Evolutionary conservation across 1,284 basidiomycete species (phyloP).

Genomic region (Rhodotorula sp.): DNA sequence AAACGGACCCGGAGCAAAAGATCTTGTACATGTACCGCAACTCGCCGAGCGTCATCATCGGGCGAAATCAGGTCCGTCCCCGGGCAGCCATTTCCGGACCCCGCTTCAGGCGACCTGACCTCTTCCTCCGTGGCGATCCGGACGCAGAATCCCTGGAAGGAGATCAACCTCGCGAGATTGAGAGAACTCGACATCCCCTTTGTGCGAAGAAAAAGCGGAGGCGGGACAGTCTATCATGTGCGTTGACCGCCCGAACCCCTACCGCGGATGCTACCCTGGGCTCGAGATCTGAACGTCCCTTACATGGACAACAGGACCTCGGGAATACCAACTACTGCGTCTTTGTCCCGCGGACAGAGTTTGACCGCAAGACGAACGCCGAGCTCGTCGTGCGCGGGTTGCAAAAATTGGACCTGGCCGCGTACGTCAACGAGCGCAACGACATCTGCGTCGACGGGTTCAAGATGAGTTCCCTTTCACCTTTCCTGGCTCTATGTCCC

Average conservation of each 20-base stretch:
- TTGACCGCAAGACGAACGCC: constrained; percentile 77
- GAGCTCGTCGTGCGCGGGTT: constrained; percentile 76
- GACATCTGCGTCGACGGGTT: constrained; percentile 78
- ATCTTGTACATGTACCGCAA: constrained; percentile 87
- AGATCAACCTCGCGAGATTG: constrained; percentile 71
- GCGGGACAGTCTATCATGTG: constrained; percentile 97
- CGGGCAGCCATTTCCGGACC: not conserved
- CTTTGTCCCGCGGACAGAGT: constrained; percentile 74
- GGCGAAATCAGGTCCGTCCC: constrained; percentile 68
- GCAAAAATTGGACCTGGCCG: constrained; percentile 67
- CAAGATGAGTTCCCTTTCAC: constrained; percentile 68
- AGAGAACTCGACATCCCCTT: constrained; percentile 64
- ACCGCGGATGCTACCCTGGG: too few relatives aligned
- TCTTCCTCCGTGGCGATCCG: not conserved
- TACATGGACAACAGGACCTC: constrained; percentile 63
- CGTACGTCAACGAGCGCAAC: constrained; percentile 81
- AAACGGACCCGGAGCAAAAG: constrained; percentile 64
- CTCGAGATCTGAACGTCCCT: too few relatives aligned
- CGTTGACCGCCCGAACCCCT: constrained; percentile 44
- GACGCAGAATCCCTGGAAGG: constrained; percentile 89
- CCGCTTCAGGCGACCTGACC: not conserved
- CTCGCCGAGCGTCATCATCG: constrained; percentile 85
- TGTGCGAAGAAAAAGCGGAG: constrained; percentile 83
- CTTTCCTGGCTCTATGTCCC: too few relatives aligned
- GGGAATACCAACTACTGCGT: constrained; percentile 98